Evolutionary conservation across 2,329 filamentous ascomycete genomes (phyloP).

Genomic region (Botrytis sinoallii): DNA sequence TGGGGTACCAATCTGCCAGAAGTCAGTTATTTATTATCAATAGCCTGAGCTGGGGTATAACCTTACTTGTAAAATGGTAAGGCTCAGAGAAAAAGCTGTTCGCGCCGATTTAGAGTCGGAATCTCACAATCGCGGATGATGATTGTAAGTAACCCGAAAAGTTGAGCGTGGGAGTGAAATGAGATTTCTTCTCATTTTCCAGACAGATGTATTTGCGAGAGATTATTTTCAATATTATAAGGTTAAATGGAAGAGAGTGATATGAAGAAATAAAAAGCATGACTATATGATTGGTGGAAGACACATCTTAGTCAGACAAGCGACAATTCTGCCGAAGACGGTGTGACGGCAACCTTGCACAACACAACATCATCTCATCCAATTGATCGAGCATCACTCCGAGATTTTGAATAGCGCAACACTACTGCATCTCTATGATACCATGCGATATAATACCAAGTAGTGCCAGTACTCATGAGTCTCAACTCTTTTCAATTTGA

Average conservation of each 20-base stretch:
- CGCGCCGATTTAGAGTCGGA: neutral
- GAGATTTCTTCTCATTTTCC: neutral
- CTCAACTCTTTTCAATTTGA: neutral
- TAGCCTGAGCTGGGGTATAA: neutral
- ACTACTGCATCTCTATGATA: neutral
- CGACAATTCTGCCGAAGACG: neutral
- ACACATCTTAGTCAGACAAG: neutral
- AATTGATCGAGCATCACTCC: neutral
- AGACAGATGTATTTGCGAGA: neutral
- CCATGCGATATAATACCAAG: neutral
- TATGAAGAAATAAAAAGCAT: neutral
- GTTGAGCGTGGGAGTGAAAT: neutral
- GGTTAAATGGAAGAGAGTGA: neutral
- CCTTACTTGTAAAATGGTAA: neutral
- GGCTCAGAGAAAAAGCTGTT: neutral
- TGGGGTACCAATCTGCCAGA: neutral
- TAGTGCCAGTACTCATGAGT: rapidly evolving
- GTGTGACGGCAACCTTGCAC: neutral
- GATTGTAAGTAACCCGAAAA: neutral
- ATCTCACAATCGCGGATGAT: neutral
- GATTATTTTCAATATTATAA: neutral
- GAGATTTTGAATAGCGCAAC: neutral
- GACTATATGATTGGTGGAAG: neutral
- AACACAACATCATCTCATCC: neutral
- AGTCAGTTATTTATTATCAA: neutral